phyloP scores from a whole-genome alignment of 2,329 filamentous ascomycete species.

The Trichoderma sp. region DNA sequence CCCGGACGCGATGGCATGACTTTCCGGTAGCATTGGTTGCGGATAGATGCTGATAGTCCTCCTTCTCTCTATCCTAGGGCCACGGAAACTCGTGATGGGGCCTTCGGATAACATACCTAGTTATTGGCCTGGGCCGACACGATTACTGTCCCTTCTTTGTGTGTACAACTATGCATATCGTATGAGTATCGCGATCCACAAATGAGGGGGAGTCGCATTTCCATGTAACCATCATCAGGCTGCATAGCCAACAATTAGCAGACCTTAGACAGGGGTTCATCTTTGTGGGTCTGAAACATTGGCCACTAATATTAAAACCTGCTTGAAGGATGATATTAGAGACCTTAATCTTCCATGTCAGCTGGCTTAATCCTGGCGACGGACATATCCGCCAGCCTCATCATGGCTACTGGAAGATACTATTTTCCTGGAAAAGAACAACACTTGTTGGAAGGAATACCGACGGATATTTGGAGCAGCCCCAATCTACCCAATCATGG shows the following conservation, averaged over 20 bases:
- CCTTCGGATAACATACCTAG: neutral
- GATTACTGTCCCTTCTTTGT: neutral
- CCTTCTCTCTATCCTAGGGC: neutral
- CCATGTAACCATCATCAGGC: slow-evolving; percentile 2
- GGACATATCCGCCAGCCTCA: neutral
- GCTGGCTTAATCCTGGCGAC: neutral
- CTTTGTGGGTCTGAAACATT: neutral
- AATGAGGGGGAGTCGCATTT: slow-evolving; percentile 3
- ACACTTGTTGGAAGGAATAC: neutral
- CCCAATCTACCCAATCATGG: neutral
- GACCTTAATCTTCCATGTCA: neutral
- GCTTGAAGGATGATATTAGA: slow-evolving; percentile 1
- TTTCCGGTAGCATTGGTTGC: neutral
- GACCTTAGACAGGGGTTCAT: neutral
- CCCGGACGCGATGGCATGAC: neutral
- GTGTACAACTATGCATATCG: neutral
- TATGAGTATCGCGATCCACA: neutral
- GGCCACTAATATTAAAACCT: neutral
- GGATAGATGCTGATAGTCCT: neutral
- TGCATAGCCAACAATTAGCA: neutral
- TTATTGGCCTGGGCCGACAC: neutral
- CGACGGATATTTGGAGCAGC: slow-evolving; percentile 13
- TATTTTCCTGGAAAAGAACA: neutral
- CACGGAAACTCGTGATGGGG: neutral
- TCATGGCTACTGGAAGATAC: neutral